phyloP scores from a whole-genome alignment of 495 filamentous ascomycete genomes.

The Aspergillus asperescens region DNA sequence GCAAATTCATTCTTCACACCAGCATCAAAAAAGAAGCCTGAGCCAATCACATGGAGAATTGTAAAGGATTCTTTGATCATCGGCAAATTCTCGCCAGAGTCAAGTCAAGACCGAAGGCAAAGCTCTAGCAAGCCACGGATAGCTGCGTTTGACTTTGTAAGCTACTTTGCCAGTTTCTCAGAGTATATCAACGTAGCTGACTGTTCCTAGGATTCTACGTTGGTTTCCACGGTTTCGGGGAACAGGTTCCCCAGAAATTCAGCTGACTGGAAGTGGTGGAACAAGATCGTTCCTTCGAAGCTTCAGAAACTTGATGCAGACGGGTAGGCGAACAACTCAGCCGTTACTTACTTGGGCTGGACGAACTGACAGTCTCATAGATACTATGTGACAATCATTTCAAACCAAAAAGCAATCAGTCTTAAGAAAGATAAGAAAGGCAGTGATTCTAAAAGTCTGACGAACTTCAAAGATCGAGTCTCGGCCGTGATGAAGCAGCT shows the following conservation, averaged over 20 bases:
- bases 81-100: conserved; percentile 57
- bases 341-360: background rate
- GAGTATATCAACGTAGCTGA: conserved; percentile 4
- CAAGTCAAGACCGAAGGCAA: conserved; percentile 12
- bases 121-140: conserved; percentile 52
- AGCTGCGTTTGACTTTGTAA: conserved; percentile 86
- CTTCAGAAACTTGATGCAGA: conserved; percentile 62
- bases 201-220: conserved; percentile 69
- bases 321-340: conserved; percentile 49
- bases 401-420: conserved; percentile 80
- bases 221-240: conserved; percentile 75
- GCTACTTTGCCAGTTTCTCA: conserved; percentile 19
- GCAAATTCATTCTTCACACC: conserved; percentile 89
- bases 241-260: conserved; percentile 66
- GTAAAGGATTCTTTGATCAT: conserved; percentile 66
- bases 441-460: conserved; percentile 55
- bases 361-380: conserved; percentile 35
- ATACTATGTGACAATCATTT: conserved; percentile 73
- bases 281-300: conserved; percentile 58
- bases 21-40: conserved; percentile 75
- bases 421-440: conserved; percentile 68
- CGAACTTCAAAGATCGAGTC: conserved; percentile 74
- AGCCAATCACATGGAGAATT: conserved; percentile 67
- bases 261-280: conserved; percentile 95
- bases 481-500: conserved; percentile 62